These are phyloP conservation scores for Ogataea siamensis DNA, from an alignment of 805 yeast genomes.

Conservation along the genomic window DNA sequence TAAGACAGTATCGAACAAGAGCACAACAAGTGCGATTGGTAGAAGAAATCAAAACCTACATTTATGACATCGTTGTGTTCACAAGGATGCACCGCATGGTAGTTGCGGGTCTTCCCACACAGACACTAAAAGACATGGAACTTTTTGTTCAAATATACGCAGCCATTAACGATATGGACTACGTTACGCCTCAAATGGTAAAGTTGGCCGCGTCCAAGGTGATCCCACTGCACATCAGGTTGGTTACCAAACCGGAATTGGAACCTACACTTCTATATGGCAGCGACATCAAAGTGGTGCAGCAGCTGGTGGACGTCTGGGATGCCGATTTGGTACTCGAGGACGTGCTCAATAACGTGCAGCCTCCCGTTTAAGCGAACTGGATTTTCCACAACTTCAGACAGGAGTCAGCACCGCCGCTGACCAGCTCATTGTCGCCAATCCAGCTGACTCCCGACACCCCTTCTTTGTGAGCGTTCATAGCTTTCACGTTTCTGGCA, in stretches of 20 bases:
- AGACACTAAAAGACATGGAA: conserved; percentile 42
- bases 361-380: conserved; percentile 44
- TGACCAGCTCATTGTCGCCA: conserved; percentile 47
- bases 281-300: conserved; percentile 44
- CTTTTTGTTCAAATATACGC: conserved; percentile 40
- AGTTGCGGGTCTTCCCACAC: conserved; percentile 49
- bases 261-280: conserved; percentile 59
- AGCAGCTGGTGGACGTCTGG: conserved; percentile 43
- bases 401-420: conserved; percentile 80
- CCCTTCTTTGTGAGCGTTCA: conserved; percentile 89
- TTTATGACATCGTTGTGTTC: conserved; percentile 54
- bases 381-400: conserved; percentile 68
- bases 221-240: conserved; percentile 45
- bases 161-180: conserved; percentile 39
- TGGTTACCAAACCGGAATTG: conserved; percentile 34
- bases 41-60: conserved; percentile 51
- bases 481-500: conserved; percentile 65
- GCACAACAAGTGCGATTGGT: conserved; percentile 35
- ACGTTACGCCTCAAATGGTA: conserved; percentile 53
- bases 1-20: conserved; percentile 1
- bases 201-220: conserved; percentile 47
- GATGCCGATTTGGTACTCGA: conserved; percentile 49
- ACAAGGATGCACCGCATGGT: conserved; percentile 56
- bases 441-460: conserved; percentile 74
- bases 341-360: conserved; percentile 48